Evolutionary conservation across 108 stramenopile genomes (phyloP), one percentile per base, ranked within the genome.

Genomic region (Asterionellopsis glacialis): DNA sequence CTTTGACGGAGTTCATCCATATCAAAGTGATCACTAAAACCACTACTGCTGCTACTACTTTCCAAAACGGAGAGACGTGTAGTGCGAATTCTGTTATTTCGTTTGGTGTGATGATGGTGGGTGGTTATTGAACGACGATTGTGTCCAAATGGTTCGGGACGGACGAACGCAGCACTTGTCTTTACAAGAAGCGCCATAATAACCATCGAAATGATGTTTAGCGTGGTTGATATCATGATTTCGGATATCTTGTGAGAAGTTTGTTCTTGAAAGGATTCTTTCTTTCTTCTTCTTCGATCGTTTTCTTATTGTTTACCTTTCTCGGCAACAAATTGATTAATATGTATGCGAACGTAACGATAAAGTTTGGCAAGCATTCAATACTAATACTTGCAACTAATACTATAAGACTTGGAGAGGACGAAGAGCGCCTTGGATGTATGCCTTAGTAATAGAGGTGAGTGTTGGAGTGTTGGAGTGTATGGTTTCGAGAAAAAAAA

Each of bases 1-100:
- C 47, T 16, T 48, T 48, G 6, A 19, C 47, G 47, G 21, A 48
- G 47, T 48, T 48, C 47, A 9, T 48, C 47, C 47, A 48, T 48
- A 9, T 48, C 47, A 48, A 48, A 48, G 9, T 48, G 47, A 21
- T 9, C 9, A 9, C 21, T 21, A 48, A 33, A 33, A 5, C n/a
- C n/a, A n/a, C 33, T 33, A 33, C 7, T 33, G 33, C 47, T 21
- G 47, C 9, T 21, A 9, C 19, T 48, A 9, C 19, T 21, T 21
- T 21, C 47, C 19, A 48, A 21, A 21, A 21, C 16, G 9, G 47
- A 48, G 47, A 21, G 16, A 9, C 47, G 2, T 16, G 47, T 48
- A 5, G 6, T 9, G 47, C 6, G 2, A 48, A 48, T 16, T 21
- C 47, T 16, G 21, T 21, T 19, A 5, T 48, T 21, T 21, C 19